Conservation (phyloP, 495 filamentous ascomycete species). For the Aspergillus sclerotioniger region DNA sequence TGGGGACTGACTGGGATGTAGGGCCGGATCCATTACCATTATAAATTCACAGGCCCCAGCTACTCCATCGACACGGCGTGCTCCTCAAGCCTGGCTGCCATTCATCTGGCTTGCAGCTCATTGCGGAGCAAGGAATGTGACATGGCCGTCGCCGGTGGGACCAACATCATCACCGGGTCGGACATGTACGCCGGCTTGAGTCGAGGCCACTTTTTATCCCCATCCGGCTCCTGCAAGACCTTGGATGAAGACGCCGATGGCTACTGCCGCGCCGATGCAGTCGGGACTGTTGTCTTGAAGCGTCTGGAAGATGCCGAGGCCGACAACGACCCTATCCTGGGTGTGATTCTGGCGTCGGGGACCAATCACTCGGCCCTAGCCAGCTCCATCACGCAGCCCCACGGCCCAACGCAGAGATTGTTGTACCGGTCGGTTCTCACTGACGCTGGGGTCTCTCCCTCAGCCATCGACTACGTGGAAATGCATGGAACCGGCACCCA, state of each 20-base stretch:
- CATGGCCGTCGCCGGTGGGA: constrained; percentile 69
- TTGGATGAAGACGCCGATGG: constrained; percentile 69
- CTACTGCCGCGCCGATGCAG: constrained; percentile 60
- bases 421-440: constrained; percentile 43
- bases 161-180: constrained; percentile 63
- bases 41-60: constrained; percentile 71
- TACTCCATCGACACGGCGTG: constrained; percentile 78
- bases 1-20: not conserved
- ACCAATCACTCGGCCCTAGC: constrained; percentile 51
- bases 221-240: constrained; percentile 63
- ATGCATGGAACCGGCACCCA: constrained; percentile 49
- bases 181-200: constrained; percentile 71
- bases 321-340: constrained; percentile 46
- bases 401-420: constrained; percentile 47
- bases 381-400: constrained; percentile 46
- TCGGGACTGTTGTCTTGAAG: constrained; percentile 46
- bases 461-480: constrained; percentile 52
- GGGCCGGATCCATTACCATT: constrained; percentile 59
- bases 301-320: constrained; percentile 42
- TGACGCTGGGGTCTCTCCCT: constrained; percentile 45
- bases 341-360: constrained; percentile 27
- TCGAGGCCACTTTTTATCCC: constrained; percentile 66
- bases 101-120: constrained; percentile 60
- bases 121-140: constrained; percentile 67
- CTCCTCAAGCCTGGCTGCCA: constrained; percentile 54